Conservation (phyloP, 305 asterid genomes). For the Andrographis paniculata region DNA sequence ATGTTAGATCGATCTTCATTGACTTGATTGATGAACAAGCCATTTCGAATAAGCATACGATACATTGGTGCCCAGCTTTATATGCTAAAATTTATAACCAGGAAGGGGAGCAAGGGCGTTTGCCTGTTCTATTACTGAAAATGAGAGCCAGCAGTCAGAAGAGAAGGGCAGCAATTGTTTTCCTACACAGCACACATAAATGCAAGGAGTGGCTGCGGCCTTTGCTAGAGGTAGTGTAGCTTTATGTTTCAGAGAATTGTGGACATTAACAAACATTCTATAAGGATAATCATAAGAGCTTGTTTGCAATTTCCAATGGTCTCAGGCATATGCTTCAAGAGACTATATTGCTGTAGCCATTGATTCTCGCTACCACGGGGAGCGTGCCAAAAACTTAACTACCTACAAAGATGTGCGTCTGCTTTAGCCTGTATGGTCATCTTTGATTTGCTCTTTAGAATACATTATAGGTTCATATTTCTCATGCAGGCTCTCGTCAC, state of each 20-base stretch:
- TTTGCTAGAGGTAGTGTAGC: conserved; percentile 62
- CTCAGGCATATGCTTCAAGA: conserved; percentile 92
- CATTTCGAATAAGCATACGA: no score
- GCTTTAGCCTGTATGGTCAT: conserved; percentile 17
- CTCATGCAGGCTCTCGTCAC: conserved; percentile 64
- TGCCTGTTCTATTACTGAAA: conserved; percentile 77
- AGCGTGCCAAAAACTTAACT: conserved; percentile 66
- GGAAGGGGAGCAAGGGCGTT: conserved; percentile 88
- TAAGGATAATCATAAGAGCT: conserved; percentile 9
- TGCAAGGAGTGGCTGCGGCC: conserved; percentile 93
- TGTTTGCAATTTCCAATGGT: conserved; percentile 9
- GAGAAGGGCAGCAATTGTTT: conserved; percentile 72
- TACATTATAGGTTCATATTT: conserved; percentile 4
- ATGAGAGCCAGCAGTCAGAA: conserved; percentile 34
- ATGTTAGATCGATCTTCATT: no score
- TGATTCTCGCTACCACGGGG: conserved; percentile 97
- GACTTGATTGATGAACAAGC: no score
- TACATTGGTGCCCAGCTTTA: neutral
- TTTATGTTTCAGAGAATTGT: conserved; percentile 16
- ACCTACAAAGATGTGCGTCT: conserved; percentile 70
- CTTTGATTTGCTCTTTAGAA: conserved; percentile 9
- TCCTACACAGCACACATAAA: conserved; percentile 80
- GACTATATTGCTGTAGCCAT: conserved; percentile 79
- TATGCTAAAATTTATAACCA: conserved; percentile 16
- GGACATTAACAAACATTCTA: neutral